A percentile compares a stretch with the other conserved stretches of the same genome.
Conservation (phyloP, 768 basidiomycete genomes). For the Vishniacozyma victoriae region DNA sequence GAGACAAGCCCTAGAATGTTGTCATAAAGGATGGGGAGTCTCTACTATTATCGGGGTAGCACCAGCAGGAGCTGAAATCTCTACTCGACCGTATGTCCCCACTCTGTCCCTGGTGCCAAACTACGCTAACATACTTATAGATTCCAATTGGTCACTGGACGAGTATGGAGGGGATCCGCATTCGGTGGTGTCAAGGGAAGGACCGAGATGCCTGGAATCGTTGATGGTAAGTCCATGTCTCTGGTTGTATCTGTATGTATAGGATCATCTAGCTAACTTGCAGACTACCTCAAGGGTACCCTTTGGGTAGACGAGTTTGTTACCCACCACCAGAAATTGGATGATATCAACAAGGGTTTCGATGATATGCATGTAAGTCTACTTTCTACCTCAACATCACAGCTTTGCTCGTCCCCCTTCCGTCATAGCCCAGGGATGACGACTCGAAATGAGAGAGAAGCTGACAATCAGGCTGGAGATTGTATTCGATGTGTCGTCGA, state of each 20-base stretch:
- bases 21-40: constrained; percentile 99
- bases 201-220: constrained; percentile 87
- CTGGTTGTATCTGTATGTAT: background rate
- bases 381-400: background rate
- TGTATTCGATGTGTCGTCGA: constrained; percentile 95
- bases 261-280: background rate
- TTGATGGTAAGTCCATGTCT: constrained; percentile 60
- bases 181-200: constrained; percentile 98
- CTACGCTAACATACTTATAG: background rate
- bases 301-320: constrained; percentile 83
- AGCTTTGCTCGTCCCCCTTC: background rate
- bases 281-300: constrained; percentile 46
- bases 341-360: constrained; percentile 80
- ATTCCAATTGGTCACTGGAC: constrained; percentile 44
- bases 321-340: constrained; percentile 71
- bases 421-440: background rate
- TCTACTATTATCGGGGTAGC: constrained; percentile 95
- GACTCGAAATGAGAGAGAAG: constrained; percentile 1
- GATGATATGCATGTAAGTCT: constrained; percentile 88
- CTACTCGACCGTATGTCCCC: constrained; percentile 69
- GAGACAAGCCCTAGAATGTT: constrained; percentile 93
- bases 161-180: constrained; percentile 79
- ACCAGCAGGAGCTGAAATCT: constrained; percentile 90
- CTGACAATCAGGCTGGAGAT: constrained; percentile 57
- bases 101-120: background rate